These are phyloP conservation scores for Microsporum canis DNA, from an alignment of 2,329 filamentous ascomycete genomes.

Conservation along the genomic window DNA sequence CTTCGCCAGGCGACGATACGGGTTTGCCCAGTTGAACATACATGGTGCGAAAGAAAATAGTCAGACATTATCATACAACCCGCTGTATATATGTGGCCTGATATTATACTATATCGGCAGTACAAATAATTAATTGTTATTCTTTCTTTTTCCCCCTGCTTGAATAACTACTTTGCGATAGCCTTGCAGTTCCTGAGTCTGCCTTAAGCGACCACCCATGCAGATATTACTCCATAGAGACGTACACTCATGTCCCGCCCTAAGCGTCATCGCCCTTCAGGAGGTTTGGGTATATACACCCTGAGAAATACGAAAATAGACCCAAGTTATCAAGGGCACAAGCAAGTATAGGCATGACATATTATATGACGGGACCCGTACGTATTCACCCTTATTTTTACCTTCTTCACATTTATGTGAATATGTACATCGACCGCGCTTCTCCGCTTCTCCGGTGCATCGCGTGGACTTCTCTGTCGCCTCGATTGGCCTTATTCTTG, in stretches of 20 bases:
- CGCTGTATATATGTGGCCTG: constrained; percentile 1
- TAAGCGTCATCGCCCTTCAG: neutral
- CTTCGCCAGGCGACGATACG: neutral
- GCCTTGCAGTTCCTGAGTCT: neutral
- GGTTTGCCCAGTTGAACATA: neutral
- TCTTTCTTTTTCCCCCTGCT: neutral
- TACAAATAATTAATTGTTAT: neutral
- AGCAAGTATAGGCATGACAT: too few relatives aligned
- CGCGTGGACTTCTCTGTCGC: neutral
- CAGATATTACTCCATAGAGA: neutral
- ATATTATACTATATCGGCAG: neutral
- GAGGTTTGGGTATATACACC: too few relatives aligned
- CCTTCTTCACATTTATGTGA: neutral
- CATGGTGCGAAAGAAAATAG: neutral
- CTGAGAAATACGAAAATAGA: too few relatives aligned
- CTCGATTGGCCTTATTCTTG: neutral
- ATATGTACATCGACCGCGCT: neutral
- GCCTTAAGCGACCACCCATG: neutral
- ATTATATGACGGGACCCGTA: neutral
- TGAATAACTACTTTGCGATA: neutral
- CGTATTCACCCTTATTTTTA: neutral
- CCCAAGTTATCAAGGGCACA: too few relatives aligned
- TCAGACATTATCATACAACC: neutral
- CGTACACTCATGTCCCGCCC: neutral
- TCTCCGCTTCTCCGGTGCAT: neutral